These are phyloP conservation scores for Auriscalpium vulgare DNA, from an alignment of 768 basidiomycete genomes.

Conservation along the genomic window DNA sequence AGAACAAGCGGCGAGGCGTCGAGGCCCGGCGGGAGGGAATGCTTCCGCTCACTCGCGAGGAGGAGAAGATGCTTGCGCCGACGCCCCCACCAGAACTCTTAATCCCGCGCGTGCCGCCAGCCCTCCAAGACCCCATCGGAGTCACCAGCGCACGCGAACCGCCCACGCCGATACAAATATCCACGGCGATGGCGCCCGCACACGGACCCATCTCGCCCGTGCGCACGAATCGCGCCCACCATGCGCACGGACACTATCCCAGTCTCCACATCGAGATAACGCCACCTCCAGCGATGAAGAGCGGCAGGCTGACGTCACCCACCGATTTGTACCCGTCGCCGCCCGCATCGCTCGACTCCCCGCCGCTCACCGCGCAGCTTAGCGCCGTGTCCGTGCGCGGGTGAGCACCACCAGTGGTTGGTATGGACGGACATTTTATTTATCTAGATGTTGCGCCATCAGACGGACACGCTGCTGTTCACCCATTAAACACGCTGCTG, in stretches of 20 bases:
- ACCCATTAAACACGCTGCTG: too few relatives aligned
- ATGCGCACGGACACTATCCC: constrained; percentile 4
- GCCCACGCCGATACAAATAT: not conserved
- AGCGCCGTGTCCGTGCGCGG: not conserved
- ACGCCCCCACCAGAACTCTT: constrained; percentile 26
- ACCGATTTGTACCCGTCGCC: constrained; percentile 31
- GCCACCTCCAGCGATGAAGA: constrained; percentile 11
- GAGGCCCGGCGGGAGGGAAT: constrained; percentile 63
- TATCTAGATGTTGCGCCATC: too few relatives aligned
- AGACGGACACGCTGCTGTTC: too few relatives aligned
- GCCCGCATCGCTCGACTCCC: constrained; percentile 32
- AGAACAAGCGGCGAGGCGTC: constrained; percentile 76
- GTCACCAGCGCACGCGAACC: constrained; percentile 3
- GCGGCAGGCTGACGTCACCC: constrained; percentile 13
- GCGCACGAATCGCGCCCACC: constrained; percentile 4
- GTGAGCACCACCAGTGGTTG: too few relatives aligned
- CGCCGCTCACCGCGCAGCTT: constrained; percentile 18
- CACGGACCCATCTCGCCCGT: not conserved
- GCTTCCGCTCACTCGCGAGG: constrained; percentile 55
- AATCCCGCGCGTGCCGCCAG: constrained; percentile 11
- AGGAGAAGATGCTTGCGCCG: constrained; percentile 44
- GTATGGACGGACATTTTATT: too few relatives aligned
- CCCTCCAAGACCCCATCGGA: not conserved
- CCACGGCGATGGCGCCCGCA: not conserved
- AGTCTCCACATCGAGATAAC: constrained; percentile 25